phyloP scores from a whole-genome alignment of 306 rosid genomes.

The Corylus americana region DNA sequence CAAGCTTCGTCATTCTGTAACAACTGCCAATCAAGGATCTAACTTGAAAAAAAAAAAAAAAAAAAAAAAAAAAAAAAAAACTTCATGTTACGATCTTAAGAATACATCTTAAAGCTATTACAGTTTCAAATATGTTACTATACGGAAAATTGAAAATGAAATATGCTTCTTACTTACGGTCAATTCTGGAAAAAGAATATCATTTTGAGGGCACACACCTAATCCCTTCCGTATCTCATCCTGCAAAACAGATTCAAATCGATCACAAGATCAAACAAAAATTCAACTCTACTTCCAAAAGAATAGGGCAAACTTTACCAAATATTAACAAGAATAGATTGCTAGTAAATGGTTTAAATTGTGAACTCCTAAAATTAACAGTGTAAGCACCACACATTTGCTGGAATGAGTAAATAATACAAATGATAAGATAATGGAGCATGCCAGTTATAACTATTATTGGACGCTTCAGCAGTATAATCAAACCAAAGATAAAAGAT shows the following conservation, averaged over 20 bases:
- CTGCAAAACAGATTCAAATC: conserved; percentile 47
- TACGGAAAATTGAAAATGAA: conserved; percentile 22
- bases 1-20: neutral
- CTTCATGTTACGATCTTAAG: neutral
- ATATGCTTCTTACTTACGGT: conserved; percentile 59
- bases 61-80: neutral
- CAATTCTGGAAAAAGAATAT: conserved; percentile 89
- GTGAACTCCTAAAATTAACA: neutral
- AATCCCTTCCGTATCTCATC: conserved; percentile 92
- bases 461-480: conserved; percentile 1
- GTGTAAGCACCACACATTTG: neutral
- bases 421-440: neutral
- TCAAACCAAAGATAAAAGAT: neutral
- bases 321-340: neutral
- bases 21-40: neutral
- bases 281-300: conserved; percentile 5
- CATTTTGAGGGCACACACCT: conserved; percentile 97
- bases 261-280: conserved; percentile 17
- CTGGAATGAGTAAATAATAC: neutral
- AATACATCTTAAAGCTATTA: conserved; percentile 1
- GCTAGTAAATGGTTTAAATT: neutral
- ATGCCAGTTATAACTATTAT: neutral
- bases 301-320: neutral
- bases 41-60: neutral
- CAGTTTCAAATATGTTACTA: neutral